Conservation (phyloP, 495 filamentous ascomycete species). For the Penicillium alfredii region DNA sequence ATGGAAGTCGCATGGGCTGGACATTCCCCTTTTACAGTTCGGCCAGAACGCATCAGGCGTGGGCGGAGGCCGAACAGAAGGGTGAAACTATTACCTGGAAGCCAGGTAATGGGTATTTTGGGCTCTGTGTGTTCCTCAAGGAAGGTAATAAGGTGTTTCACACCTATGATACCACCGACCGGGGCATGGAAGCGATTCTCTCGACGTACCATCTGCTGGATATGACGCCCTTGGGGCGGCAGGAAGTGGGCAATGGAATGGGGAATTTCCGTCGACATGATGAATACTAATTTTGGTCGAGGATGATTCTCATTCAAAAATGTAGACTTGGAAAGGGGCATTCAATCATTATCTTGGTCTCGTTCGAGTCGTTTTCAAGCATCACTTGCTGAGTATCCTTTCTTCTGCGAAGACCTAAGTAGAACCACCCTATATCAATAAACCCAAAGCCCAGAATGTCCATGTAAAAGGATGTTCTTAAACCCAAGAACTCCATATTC, state of each 20-base stretch:
- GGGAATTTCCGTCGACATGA: slow-evolving; percentile 11
- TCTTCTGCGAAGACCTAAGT: no score
- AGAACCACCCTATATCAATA: no score
- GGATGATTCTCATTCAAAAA: no score
- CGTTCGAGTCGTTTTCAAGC: no score
- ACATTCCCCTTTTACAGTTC: slow-evolving; percentile 40
- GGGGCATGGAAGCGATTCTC: slow-evolving; percentile 30
- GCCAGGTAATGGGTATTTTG: slow-evolving; percentile 28
- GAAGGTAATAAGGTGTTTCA: slow-evolving; percentile 33
- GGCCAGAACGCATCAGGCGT: slow-evolving; percentile 13
- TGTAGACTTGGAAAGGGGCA: no score
- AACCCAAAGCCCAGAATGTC: no score
- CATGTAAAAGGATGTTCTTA: no score
- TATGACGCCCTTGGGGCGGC: slow-evolving; percentile 22
- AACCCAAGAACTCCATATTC: no score
- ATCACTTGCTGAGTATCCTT: no score
- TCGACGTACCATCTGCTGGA: slow-evolving; percentile 24
- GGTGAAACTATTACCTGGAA: slow-evolving; percentile 20
- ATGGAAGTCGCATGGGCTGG: slow-evolving; percentile 35
- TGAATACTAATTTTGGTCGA: slow-evolving; percentile 19
- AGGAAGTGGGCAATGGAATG: slow-evolving; percentile 24
- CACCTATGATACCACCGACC: slow-evolving; percentile 34
- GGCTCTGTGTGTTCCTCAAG: slow-evolving; percentile 34
- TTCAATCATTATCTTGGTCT: no score
- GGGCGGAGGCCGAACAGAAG: slow-evolving; percentile 15